Percentiles rank a stretch among this genome's conserved stretches.
Conservation (phyloP, 768 basidiomycete genomes). For the Suillus plorans region DNA sequence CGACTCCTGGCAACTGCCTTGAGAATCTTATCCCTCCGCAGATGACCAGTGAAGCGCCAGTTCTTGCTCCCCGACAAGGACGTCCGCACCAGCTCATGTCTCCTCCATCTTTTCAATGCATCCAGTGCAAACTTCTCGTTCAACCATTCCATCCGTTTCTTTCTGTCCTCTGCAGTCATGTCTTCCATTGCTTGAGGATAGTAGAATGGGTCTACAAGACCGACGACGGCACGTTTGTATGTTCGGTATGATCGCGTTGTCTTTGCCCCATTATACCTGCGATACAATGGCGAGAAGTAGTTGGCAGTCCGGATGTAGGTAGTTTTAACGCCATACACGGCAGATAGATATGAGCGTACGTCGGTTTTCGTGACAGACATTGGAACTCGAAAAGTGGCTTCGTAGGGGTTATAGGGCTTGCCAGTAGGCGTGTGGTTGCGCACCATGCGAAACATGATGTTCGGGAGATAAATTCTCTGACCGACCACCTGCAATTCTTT, state of each 20-base stretch:
- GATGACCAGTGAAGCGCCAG: slow-evolving; percentile 41
- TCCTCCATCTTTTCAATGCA: slow-evolving; percentile 36
- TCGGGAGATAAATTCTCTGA: slow-evolving; percentile 86
- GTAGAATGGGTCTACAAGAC: slow-evolving; percentile 90
- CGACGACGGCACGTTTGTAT: slow-evolving; percentile 92
- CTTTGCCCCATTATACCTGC: slow-evolving; percentile 27
- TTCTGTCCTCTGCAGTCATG: slow-evolving; percentile 58
- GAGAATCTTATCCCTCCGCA: slow-evolving; percentile 50
- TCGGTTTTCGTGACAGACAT: slow-evolving; percentile 90
- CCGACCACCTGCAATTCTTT: slow-evolving; percentile 62
- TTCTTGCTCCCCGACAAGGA: slow-evolving; percentile 34
- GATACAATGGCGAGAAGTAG: slow-evolving; percentile 60
- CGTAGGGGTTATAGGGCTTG: slow-evolving; percentile 88
- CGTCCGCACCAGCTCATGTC: slow-evolving; percentile 33
- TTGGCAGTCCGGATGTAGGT: slow-evolving; percentile 97
- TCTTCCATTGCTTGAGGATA: slow-evolving; percentile 83
- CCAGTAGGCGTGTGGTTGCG: slow-evolving; percentile 78
- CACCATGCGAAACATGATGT: slow-evolving; percentile 78
- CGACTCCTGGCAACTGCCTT: slow-evolving; percentile 49
- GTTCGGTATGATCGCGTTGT: slow-evolving; percentile 44
- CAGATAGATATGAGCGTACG: slow-evolving; percentile 77
- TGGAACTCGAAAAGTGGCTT: slow-evolving; percentile 93
- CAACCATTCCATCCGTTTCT: slow-evolving; percentile 58
- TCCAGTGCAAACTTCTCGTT: slow-evolving; percentile 54
- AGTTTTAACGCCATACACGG: slow-evolving; percentile 85